phyloP scores from a whole-genome alignment of 371 early-diverging fungal species.

The Mortierella sp. region DNA sequence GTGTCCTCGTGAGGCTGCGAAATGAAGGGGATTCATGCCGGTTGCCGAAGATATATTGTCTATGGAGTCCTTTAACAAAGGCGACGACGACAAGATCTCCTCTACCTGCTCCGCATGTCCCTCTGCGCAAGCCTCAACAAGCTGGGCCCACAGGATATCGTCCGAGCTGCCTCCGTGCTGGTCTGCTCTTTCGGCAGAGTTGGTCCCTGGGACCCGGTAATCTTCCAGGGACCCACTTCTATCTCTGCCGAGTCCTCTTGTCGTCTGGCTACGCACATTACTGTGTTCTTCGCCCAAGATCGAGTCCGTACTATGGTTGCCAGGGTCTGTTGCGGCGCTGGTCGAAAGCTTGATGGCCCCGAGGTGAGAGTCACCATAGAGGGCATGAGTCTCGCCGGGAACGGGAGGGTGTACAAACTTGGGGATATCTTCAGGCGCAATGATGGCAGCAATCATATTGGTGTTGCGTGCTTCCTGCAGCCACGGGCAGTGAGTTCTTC shows the following conservation, averaged over 20 bases:
- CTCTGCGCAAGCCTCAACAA: slow-evolving; percentile 44
- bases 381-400: slow-evolving; percentile 72
- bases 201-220: slow-evolving; percentile 14
- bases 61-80: slow-evolving; percentile 68
- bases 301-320: not conserved
- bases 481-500: no score
- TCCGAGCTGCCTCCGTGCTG: slow-evolving; percentile 30
- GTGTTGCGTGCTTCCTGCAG: not conserved
- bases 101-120: slow-evolving; percentile 50
- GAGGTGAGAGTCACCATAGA: slow-evolving; percentile 72
- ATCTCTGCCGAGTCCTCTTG: no score
- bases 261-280: no score
- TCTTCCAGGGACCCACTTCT: no score
- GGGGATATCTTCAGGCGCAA: slow-evolving; percentile 54
- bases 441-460: slow-evolving; percentile 31
- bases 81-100: slow-evolving; percentile 60
- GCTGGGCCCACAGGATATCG: slow-evolving; percentile 33
- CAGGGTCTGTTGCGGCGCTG: slow-evolving; percentile 4
- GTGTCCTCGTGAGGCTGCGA: slow-evolving; percentile 79
- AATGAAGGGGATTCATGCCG: slow-evolving; percentile 75
- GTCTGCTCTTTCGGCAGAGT: slow-evolving; percentile 8
- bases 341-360: slow-evolving; percentile 62
- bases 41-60: slow-evolving; percentile 60
- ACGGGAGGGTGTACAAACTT: slow-evolving; percentile 74
- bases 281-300: no score